Conservation (phyloP, 1,284 basidiomycete species). For the Agroathelia rolfsii region DNA sequence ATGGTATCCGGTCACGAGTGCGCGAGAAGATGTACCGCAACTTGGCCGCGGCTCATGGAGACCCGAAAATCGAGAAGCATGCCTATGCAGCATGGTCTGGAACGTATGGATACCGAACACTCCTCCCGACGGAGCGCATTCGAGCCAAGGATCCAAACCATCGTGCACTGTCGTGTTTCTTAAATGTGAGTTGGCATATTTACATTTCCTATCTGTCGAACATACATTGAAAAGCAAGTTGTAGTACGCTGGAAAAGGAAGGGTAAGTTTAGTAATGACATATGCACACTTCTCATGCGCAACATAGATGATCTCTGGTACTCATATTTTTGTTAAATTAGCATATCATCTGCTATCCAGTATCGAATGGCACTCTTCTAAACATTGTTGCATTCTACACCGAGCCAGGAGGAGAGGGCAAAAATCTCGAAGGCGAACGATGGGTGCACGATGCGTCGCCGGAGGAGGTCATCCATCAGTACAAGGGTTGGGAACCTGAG, state of each 20-base stretch:
- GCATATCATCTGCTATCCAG: constrained; percentile 28
- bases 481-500: constrained; percentile 27
- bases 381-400: constrained; percentile 30
- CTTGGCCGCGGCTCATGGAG: constrained; percentile 12
- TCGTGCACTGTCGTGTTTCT: constrained; percentile 16
- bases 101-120: constrained; percentile 29
- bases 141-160: constrained; percentile 24
- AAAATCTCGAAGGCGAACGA: constrained; percentile 18
- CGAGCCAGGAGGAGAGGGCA: constrained; percentile 25
- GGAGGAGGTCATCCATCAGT: constrained; percentile 25
- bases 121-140: constrained; percentile 24
- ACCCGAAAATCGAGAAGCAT: constrained; percentile 14
- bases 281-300: too few species aligned
- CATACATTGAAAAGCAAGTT: not conserved
- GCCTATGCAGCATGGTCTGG: constrained; percentile 33
- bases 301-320: too few species aligned
- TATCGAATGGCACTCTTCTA: constrained; percentile 23
- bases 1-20: constrained; percentile 31
- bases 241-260: constrained; percentile 35
- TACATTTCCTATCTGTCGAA: not conserved
- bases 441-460: constrained; percentile 25
- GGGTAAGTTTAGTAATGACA: constrained; percentile 24
- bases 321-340: too few species aligned
- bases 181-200: constrained; percentile 11
- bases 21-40: constrained; percentile 25